phyloP scores from a whole-genome alignment of 2,329 filamentous ascomycete genomes.

The Hypoxylon sp. region DNA sequence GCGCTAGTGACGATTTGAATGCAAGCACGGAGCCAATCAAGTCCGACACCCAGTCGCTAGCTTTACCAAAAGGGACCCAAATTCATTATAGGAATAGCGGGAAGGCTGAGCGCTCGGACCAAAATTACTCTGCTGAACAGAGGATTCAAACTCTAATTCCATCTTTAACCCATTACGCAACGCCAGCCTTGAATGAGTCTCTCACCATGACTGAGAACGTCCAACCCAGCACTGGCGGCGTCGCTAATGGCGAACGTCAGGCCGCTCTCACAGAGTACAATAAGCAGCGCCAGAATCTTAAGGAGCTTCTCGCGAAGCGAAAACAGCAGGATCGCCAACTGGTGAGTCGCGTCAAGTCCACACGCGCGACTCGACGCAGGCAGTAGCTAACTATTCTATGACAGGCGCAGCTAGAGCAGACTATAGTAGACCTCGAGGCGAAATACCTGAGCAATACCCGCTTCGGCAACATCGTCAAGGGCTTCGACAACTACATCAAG shows the following conservation, averaged over 20 bases:
- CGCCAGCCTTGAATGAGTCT: not conserved
- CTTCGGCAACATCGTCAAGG: slow-evolving; percentile 94
- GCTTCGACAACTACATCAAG: slow-evolving; percentile 99
- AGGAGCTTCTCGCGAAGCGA: slow-evolving; percentile 61
- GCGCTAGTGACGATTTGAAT: slow-evolving; percentile 8
- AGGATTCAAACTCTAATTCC: slow-evolving; percentile 1
- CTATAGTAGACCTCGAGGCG: slow-evolving; percentile 86
- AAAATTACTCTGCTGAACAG: slow-evolving; percentile 1
- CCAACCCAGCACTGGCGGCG: slow-evolving; percentile 44
- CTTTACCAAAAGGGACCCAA: not conserved
- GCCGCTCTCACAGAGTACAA: slow-evolving; percentile 61
- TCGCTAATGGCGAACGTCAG: slow-evolving; percentile 46
- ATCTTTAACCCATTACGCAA: not conserved
- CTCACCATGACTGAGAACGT: slow-evolving; percentile 54
- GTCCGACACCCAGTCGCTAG: not conserved
- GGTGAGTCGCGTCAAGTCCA: slow-evolving; percentile 39
- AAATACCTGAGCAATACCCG: slow-evolving; percentile 92
- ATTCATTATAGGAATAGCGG: slow-evolving; percentile 2
- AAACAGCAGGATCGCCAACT: slow-evolving; percentile 50
- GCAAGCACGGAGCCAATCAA: not conserved
- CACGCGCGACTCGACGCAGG: not conserved
- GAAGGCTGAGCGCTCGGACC: slow-evolving; percentile 6
- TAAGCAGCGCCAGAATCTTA: slow-evolving; percentile 64
- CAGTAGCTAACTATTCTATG: slow-evolving; percentile 9
- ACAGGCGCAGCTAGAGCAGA: slow-evolving; percentile 78